A percentile compares a stretch with the other conserved stretches of the same genome.
Evolutionary conservation across 1,284 basidiomycete genomes (phyloP).

Genomic region (Apiotrichum domesticum): DNA sequence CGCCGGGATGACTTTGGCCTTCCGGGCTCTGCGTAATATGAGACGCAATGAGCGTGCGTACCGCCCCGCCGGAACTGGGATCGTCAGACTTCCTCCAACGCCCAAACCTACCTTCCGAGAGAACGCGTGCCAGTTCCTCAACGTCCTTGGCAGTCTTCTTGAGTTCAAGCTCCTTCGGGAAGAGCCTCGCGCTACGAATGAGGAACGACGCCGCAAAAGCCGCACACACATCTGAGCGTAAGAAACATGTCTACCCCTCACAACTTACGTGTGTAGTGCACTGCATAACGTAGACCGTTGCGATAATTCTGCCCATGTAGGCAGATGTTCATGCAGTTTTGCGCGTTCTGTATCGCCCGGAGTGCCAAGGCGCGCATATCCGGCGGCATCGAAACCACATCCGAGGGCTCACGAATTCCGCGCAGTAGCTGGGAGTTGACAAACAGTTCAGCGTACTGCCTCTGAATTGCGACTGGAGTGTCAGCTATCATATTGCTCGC

Average conservation of each 20-base stretch:
- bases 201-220: conserved; percentile 81
- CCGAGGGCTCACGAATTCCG: conserved; percentile 42
- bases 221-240: conserved; percentile 74
- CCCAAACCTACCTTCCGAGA: conserved; percentile 60
- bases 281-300: conserved; percentile 76
- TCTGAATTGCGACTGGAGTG: conserved; percentile 3
- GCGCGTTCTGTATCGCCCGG: conserved; percentile 46
- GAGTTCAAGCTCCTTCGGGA: conserved; percentile 77
- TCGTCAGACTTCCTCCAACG: not conserved
- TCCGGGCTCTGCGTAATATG: conserved; percentile 73
- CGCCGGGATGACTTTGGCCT: conserved; percentile 55
- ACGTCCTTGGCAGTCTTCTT: conserved; percentile 68
- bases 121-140: conserved; percentile 65
- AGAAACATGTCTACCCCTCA: not conserved
- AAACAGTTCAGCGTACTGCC: conserved; percentile 28
- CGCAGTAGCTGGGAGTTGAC: conserved; percentile 47
- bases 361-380: conserved; percentile 45
- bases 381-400: conserved; percentile 42
- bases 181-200: conserved; percentile 69
- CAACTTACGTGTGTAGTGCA: conserved; percentile 50
- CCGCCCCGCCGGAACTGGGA: conserved; percentile 73
- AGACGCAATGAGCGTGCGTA: conserved; percentile 80
- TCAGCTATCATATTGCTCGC: not conserved
- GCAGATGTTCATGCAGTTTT: conserved; percentile 44
- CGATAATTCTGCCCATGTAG: conserved; percentile 55